Evolutionary conservation across 2,329 filamentous ascomycete species (phyloP).

Genomic region (Onygenales sp.): DNA sequence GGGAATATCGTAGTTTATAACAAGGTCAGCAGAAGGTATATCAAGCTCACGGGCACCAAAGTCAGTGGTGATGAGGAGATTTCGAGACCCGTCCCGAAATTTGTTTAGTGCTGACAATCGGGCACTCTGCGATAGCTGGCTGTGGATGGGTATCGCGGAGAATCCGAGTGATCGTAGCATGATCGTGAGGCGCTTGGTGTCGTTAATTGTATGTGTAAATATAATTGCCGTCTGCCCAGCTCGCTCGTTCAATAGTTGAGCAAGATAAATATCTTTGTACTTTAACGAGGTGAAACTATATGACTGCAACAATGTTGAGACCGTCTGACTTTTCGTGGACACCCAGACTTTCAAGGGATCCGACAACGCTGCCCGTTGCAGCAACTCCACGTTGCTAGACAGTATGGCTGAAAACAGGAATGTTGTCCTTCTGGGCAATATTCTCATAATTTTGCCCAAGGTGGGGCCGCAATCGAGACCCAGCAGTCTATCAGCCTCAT

Average conservation of each 20-base stretch:
- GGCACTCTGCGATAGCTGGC: slow-evolving; percentile 77
- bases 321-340: slow-evolving; percentile 85
- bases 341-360: slow-evolving; percentile 63
- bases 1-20: slow-evolving; percentile 77
- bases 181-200: slow-evolving; percentile 77
- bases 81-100: slow-evolving; percentile 68
- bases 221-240: slow-evolving; percentile 79
- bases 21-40: slow-evolving; percentile 76
- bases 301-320: slow-evolving; percentile 78
- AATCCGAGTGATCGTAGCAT: slow-evolving; percentile 80
- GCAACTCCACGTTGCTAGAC: slow-evolving; percentile 80
- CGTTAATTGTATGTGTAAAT: slow-evolving; percentile 85
- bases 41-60: slow-evolving; percentile 84
- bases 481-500: slow-evolving; percentile 83
- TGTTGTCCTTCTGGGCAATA: slow-evolving; percentile 69
- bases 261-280: slow-evolving; percentile 81
- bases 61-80: slow-evolving; percentile 85
- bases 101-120: slow-evolving; percentile 84
- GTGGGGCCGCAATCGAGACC: slow-evolving; percentile 91
- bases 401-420: slow-evolving; percentile 93
- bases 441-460: slow-evolving; percentile 85
- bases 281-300: slow-evolving; percentile 79
- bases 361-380: slow-evolving; percentile 78
- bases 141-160: slow-evolving; percentile 83
- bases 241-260: slow-evolving; percentile 78